Percentiles rank a stretch among this genome's conserved stretches.
phyloP scores from a whole-genome alignment of 805 yeast genomes.

The Sungouiella blattae region DNA sequence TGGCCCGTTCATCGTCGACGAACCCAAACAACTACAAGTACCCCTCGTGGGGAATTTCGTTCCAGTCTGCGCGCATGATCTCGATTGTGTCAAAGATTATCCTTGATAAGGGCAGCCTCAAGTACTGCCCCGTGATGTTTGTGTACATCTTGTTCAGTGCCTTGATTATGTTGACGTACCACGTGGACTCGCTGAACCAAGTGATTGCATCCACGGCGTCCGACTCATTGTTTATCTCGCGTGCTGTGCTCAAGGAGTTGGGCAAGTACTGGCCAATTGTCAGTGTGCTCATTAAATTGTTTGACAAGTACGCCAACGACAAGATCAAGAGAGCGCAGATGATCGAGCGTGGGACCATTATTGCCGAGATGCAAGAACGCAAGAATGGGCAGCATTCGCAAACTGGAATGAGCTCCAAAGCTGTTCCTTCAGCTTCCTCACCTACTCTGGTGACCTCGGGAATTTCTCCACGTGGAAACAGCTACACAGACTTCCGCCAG shows the following conservation, averaged over 20 bases:
- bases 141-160: constrained; percentile 63
- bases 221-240: constrained; percentile 37
- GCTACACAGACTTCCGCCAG: neutral
- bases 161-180: constrained; percentile 67
- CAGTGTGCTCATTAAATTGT: constrained; percentile 31
- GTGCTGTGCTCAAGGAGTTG: constrained; percentile 36
- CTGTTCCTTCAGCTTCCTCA: constrained; percentile 1
- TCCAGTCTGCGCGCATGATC: constrained; percentile 77
- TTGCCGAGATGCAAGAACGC: constrained; percentile 37
- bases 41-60: constrained; percentile 79
- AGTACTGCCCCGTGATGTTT: constrained; percentile 54
- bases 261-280: constrained; percentile 39
- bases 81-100: constrained; percentile 59
- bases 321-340: constrained; percentile 39
- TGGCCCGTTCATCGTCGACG: constrained; percentile 40
- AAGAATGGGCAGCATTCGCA: constrained; percentile 16
- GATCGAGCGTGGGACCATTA: constrained; percentile 35
- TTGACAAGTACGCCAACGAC: constrained; percentile 42
- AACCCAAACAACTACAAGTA: constrained; percentile 45
- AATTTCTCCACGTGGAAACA: constrained; percentile 6
- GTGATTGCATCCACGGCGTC: constrained; percentile 41
- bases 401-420: neutral
- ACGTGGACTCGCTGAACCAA: constrained; percentile 45
- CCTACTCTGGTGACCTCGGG: constrained; percentile 3
- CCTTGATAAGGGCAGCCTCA: constrained; percentile 45